Evolutionary conservation across 2,329 filamentous ascomycete genomes (phyloP), one percentile per base, ranked within the genome.

Genomic region (Canariomyces notabilis): DNA sequence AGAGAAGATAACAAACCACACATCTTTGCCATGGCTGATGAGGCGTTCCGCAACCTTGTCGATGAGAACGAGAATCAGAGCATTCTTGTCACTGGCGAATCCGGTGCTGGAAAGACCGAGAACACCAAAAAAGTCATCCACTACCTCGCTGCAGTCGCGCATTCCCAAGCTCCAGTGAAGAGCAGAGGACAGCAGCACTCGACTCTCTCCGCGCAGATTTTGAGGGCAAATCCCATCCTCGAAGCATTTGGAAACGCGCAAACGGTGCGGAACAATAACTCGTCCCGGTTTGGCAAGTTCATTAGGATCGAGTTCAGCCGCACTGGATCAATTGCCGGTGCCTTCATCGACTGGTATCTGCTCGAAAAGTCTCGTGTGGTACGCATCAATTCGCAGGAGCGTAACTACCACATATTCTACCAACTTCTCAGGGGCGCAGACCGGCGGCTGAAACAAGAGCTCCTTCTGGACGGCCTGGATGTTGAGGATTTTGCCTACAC

Each of bases 41-140:
- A 94, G 62, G 93, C 94, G 0, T 98, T 97, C 66, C 82, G 93
- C 14, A 97, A 95, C 60, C 73, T 98, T 23, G 89, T 98, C 0
- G 90, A 96, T 43, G 93, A 97, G 66, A 90, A 90, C 33, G 77
- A 89, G 55, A 97, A 98, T 59, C 93, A 98, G 68, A 97, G 91
- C 60, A 98, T 98, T 59, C 74, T 98, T 42, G 94, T 98, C 18
- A 98, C 93, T 2, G 93, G 93, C 67, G 93, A 98, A 70, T 98
- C 93, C 15, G 93, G 93, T 62, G 93, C 93, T 26, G 93, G 93
- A 58, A 98, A 98, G 71, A 98, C 93, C 0, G 93, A 98, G 65
- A 98, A 98, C 64, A 98, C 93, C 14, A 98, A 98, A 64, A 98
- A 98, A 66, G 93, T 98, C 57, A 98, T 98, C 45, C 94, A 98